Conservation (phyloP, 805 yeast species). For the Barnettozyma vustinii region DNA sequence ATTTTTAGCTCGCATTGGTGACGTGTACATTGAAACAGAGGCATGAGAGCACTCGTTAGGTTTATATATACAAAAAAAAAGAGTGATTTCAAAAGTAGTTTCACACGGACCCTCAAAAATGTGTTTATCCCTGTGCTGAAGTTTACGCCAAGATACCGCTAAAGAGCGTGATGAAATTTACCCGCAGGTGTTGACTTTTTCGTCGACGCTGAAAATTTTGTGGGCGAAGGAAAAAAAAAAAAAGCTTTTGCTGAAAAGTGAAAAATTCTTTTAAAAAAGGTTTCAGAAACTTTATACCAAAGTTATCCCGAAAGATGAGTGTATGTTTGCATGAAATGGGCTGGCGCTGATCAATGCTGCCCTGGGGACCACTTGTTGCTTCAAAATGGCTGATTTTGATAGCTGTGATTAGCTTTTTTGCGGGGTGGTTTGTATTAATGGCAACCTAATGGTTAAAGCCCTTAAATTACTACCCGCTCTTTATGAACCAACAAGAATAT, state of each 20-base stretch:
- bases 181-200: conserved; percentile 2
- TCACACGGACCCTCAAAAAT: neutral
- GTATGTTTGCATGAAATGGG: neutral
- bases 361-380: neutral
- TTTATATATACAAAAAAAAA: neutral
- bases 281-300: neutral
- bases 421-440: neutral
- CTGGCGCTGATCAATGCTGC: neutral
- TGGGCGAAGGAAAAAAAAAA: conserved; percentile 2
- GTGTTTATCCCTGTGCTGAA: conserved; percentile 4
- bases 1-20: conserved; percentile 54
- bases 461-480: neutral
- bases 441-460: neutral
- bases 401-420: neutral
- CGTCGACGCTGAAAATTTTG: conserved; percentile 12
- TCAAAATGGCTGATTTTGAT: neutral
- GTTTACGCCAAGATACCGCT: conserved; percentile 6
- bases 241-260: neutral
- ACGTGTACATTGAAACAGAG: conserved; percentile 33
- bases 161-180: neutral
- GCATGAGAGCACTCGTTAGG: conserved; percentile 9
- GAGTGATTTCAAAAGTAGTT: neutral
- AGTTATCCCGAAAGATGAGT: neutral
- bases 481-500: neutral
- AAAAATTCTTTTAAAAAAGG: neutral